phyloP scores from a whole-genome alignment of 345 rosid genomes.

The Melastoma malabathricum region DNA sequence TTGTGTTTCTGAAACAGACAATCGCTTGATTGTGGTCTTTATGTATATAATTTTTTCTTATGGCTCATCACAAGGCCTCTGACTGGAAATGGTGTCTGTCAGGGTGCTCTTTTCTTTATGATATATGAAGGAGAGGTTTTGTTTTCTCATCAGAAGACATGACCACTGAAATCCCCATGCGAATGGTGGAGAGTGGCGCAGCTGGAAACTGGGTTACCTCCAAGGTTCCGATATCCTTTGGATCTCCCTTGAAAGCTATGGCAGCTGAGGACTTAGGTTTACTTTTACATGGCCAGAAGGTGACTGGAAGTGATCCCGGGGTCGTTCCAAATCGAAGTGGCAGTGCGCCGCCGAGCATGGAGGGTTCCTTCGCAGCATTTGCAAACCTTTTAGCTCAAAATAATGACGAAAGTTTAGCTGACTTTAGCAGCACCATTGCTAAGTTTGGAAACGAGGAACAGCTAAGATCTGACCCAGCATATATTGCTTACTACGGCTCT shows the following conservation, averaged over 20 bases:
- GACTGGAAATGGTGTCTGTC: too few species aligned
- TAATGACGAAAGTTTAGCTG: conserved; percentile 37
- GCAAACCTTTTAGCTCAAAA: conserved; percentile 58
- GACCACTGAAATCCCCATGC: conserved; percentile 85
- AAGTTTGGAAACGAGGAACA: conserved; percentile 63
- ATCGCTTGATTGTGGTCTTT: too few species aligned
- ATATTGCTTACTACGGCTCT: conserved; percentile 61
- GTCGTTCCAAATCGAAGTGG: conserved; percentile 70
- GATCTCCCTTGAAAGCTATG: conserved; percentile 39
- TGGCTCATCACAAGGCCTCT: too few species aligned
- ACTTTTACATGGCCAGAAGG: conserved; percentile 50
- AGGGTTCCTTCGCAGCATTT: conserved; percentile 80
- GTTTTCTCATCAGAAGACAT: conserved; percentile 12
- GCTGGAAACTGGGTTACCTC: conserved; percentile 45
- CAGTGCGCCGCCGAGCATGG: conserved; percentile 96
- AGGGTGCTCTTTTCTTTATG: too few species aligned
- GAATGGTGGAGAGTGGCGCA: conserved; percentile 53
- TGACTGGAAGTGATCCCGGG: conserved; percentile 29
- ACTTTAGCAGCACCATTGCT: conserved; percentile 38
- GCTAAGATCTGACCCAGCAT: conserved; percentile 68
- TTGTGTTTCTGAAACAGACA: too few species aligned
- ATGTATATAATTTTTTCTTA: too few species aligned
- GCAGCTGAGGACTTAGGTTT: conserved; percentile 66
- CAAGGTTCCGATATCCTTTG: conserved; percentile 36
- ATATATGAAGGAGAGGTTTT: not conserved